Percentiles rank a stretch among this genome's conserved stretches.
These are phyloP conservation scores for Pichia sp. DNA, from an alignment of 1,139 yeast species.

Conservation along the genomic window DNA sequence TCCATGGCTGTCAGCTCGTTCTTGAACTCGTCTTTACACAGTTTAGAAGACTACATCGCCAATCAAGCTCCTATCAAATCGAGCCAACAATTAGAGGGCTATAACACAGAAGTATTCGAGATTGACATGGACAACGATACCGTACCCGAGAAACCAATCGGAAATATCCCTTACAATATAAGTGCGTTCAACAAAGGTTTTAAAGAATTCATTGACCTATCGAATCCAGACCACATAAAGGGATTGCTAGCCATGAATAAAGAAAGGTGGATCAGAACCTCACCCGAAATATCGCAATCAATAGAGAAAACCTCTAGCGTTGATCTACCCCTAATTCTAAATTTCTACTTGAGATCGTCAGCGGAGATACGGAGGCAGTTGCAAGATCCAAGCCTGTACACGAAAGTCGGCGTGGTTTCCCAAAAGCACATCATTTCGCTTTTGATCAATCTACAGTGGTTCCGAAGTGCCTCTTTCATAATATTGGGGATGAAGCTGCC, in stretches of 20 bases:
- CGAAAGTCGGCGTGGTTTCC: neutral
- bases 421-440: slow-evolving; percentile 2
- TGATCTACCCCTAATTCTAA: slow-evolving; percentile 10
- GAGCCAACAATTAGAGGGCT: neutral
- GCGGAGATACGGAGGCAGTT: slow-evolving; percentile 9
- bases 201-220: slow-evolving; percentile 13
- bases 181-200: neutral
- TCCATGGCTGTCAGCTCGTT: slow-evolving; percentile 10
- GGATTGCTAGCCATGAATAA: neutral
- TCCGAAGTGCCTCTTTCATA: slow-evolving; percentile 18
- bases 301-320: slow-evolving; percentile 7
- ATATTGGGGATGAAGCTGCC: slow-evolving; percentile 11
- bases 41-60: slow-evolving; percentile 14
- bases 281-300: slow-evolving; percentile 7
- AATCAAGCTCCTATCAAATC: slow-evolving; percentile 10
- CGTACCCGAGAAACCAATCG: neutral
- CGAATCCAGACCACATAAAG: slow-evolving; percentile 8
- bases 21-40: slow-evolving; percentile 13
- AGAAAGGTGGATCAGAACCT: neutral
- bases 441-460: slow-evolving; percentile 20
- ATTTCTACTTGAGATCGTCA: slow-evolving; percentile 12
- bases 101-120: slow-evolving; percentile 3
- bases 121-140: neutral
- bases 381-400: neutral
- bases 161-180: slow-evolving; percentile 1